phyloP scores from a whole-genome alignment of 768 basidiomycete genomes.

The Pulveroboletus sp. region DNA sequence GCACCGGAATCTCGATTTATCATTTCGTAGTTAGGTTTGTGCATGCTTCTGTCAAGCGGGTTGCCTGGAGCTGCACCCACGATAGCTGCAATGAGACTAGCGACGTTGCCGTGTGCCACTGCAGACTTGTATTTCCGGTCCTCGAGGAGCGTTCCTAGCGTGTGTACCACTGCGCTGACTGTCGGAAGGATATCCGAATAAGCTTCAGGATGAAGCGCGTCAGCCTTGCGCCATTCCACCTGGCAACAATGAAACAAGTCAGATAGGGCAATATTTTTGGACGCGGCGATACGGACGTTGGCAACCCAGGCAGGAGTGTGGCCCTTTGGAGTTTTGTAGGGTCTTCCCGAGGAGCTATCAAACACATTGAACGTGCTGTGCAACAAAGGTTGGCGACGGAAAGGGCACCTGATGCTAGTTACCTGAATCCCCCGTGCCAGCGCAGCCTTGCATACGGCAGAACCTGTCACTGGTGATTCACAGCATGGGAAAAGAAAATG shows the following conservation, averaged over 20 bases:
- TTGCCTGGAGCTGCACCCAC: slow-evolving; percentile 44
- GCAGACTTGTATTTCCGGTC: slow-evolving; percentile 75
- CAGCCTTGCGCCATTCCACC: slow-evolving; percentile 86
- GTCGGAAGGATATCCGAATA: slow-evolving; percentile 66
- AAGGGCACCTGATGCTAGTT: slow-evolving; percentile 74
- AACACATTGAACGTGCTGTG: neutral
- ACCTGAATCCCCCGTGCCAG: slow-evolving; percentile 82
- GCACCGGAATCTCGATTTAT: slow-evolving; percentile 89
- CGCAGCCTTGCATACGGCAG: slow-evolving; percentile 88
- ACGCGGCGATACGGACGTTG: slow-evolving; percentile 51
- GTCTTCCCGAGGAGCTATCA: slow-evolving; percentile 76
- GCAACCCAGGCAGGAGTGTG: slow-evolving; percentile 84
- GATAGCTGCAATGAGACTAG: slow-evolving; percentile 48
- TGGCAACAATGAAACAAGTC: slow-evolving; percentile 29
- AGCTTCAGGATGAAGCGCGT: slow-evolving; percentile 72
- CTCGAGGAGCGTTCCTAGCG: slow-evolving; percentile 87
- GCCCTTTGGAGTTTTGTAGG: slow-evolving; percentile 85
- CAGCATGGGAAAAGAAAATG: neutral
- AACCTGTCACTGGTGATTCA: slow-evolving; percentile 52
- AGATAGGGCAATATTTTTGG: slow-evolving; percentile 2
- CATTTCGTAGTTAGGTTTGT: slow-evolving; percentile 59
- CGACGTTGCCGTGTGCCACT: slow-evolving; percentile 54
- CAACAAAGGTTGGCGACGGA: neutral
- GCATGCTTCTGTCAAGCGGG: slow-evolving; percentile 52
- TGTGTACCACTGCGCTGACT: slow-evolving; percentile 83